Evolutionary conservation across 306 rosid genomes (phyloP).

Genomic region (Vachellia pachyceras): DNA sequence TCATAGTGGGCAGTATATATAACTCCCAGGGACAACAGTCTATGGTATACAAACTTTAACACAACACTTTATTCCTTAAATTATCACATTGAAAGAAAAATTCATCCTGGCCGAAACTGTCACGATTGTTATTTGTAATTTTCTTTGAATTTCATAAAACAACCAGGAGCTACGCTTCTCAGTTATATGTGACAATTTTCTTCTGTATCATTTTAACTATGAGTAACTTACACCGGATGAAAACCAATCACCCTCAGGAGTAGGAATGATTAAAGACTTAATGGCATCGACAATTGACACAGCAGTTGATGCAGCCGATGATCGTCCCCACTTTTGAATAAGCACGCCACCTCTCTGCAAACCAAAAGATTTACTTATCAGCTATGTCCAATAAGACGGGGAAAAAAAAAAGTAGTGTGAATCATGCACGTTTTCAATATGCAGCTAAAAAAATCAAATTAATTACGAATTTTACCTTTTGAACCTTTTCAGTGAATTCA

Average conservation of each 20-base stretch:
- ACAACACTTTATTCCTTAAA: not conserved
- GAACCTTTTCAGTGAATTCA: conserved; percentile 86
- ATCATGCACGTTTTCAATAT: not conserved
- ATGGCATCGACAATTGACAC: conserved; percentile 91
- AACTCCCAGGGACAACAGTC: not conserved
- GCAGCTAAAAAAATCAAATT: conserved; percentile 4
- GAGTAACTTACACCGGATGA: conserved; percentile 82
- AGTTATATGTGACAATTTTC: not conserved
- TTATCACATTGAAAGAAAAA: not conserved
- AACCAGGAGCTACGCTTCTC: not conserved
- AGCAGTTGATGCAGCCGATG: conserved; percentile 97
- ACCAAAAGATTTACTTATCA: conserved; percentile 34
- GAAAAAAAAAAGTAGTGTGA: not conserved
- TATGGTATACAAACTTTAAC: not conserved
- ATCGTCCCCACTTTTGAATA: conserved; percentile 97
- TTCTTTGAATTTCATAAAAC: not conserved
- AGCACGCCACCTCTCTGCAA: conserved; percentile 93
- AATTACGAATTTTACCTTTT: conserved; percentile 61
- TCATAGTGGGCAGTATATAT: not conserved
- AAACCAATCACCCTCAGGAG: conserved; percentile 98
- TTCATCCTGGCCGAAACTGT: not conserved
- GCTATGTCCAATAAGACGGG: conserved; percentile 15
- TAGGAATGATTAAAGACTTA: conserved; percentile 79
- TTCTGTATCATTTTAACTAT: not conserved
- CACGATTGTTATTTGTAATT: not conserved